Evolutionary conservation across 306 rosid species (phyloP), one percentile per base, ranked within the genome.

Genomic region (Lablab purpureus): DNA sequence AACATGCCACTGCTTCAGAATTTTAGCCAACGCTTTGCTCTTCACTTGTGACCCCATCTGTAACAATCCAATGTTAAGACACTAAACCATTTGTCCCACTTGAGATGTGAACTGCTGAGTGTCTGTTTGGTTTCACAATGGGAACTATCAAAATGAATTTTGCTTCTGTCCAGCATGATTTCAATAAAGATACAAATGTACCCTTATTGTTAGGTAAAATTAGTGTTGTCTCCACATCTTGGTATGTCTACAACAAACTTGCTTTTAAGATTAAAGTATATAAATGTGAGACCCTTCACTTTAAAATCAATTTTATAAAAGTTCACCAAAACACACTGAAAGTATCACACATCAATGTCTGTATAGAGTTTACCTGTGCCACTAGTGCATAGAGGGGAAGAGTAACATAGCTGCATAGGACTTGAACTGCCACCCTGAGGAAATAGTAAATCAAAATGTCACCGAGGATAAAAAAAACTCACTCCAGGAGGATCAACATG

Each of bases 311-410:
- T 18, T 52, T 52, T 52, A 19, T 52, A 3, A 18, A 19, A 8
- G 15, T 18, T 21, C 14, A 52, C 59, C 27, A 22, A 54, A 52
- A 21, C 27, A 10, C 14, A 9, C 6, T n/a, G n/a, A n/a, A n/a
- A n/a, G n/a, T n/a, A n/a, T n/a, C n/a, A n/a, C n/a, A n/a, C 23
- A 18, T 67, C 12, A 25, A 25, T 51, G 32, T 60, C 36, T 21
- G 1, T 51, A 12, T 55, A 22, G 40, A 40, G 25, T 36, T 37
- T 21, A 74, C 69, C 67, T 58, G 79, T 74, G 58, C 36, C 70
- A 58, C 79, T 25, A 74, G 70, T 59, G 54, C 79, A n/a, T 43
- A 59, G 18, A 56, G 78, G 51, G 78, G 68, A 67, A 74, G 54
- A 56, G 68, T 56, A 15, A 58, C 37, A 36, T 19, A 74, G 43